These are phyloP conservation scores for Diversispora epigaea DNA, from an alignment of 192 early-diverging fungal genomes.

Conservation along the genomic window DNA sequence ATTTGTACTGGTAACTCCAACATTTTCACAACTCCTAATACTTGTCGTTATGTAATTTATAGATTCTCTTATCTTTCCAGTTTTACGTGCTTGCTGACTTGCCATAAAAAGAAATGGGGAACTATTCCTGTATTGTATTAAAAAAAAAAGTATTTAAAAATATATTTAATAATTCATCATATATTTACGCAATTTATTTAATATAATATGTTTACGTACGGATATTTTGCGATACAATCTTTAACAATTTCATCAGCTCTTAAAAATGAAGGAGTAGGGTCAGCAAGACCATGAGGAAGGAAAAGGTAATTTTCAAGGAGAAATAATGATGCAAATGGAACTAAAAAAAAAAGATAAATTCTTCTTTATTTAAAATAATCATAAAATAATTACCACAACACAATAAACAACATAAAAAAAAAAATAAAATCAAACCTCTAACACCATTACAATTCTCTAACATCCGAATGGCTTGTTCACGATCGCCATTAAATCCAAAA, in stretches of 20 bases:
- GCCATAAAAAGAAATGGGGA: conserved; percentile 44
- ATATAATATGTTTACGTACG: conserved; percentile 32
- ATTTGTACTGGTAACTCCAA: conserved; percentile 40
- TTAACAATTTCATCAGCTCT: conserved; percentile 39
- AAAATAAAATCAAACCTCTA: neutral
- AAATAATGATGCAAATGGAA: conserved; percentile 41
- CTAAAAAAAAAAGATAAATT: conserved; percentile 11
- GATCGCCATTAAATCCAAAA: conserved; percentile 20
- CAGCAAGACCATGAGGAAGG: conserved; percentile 39
- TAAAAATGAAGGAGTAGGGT: conserved; percentile 35
- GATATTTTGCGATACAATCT: conserved; percentile 37
- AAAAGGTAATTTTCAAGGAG: conserved; percentile 44
- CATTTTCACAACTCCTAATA: conserved; percentile 40
- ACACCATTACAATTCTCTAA: conserved; percentile 20
- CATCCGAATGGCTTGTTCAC: conserved; percentile 16
- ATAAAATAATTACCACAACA: neutral
- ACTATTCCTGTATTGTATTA: conserved; percentile 34
- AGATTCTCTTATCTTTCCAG: conserved; percentile 38
- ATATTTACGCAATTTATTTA: neutral
- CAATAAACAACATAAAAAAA: neutral
- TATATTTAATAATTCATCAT: neutral
- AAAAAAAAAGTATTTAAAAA: neutral
- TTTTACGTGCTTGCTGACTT: conserved; percentile 44
- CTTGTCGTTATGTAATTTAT: conserved; percentile 42
- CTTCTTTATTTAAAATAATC: neutral